Evolutionary conservation across 495 filamentous ascomycete genomes (phyloP), one percentile per base, ranked within the genome.

Genomic region (Clohesyomyces aquaticus): DNA sequence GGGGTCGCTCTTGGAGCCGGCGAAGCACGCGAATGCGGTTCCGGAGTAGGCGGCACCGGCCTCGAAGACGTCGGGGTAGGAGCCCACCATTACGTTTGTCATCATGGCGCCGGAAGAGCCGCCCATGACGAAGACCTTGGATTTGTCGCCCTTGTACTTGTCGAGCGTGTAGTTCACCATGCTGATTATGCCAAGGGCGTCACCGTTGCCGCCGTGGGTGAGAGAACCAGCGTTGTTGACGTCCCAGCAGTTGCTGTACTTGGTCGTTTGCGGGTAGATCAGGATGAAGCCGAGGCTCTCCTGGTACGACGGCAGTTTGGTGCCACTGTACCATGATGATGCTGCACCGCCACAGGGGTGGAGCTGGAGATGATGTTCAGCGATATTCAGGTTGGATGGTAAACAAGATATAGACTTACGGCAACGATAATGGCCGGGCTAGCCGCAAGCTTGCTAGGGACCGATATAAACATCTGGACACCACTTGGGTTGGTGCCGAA

Each of bases 61-160:
- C 56, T 75, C 75, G 73, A 82, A 83, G 1, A 82, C 69, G 28
- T 83, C 80, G 14, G 81, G 61, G 28, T 65, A 65, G 1, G 61
- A 58, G 19, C 54, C 53, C 1, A 29, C 61, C 28, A 65, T 38
- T 26, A 59, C 43, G 79, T 70, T 79, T 53, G 81, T 81, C 83
- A 86, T 86, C 77, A 81, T 82, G 29, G 80, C 83, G 4, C 83
- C 83, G 0, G 82, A 84, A 64, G 78, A 82, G 27, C 83, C 83
- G 16, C 82, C 82, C 4, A 77, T 81, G 16, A 79, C 80, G 56
- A 78, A 86, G 52, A 85, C 79, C 26, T 77, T 76, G 57, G 66
- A 67, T 2, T 74, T 51, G 67, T 86, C 81, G 4, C 74, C 82
- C 0, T 68, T 66, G 75, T 86, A 85, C 21, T 75, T 74, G 1